Evolutionary conservation across 1,139 yeast species (phyloP).

Genomic region (Hansenula lynferdii): DNA sequence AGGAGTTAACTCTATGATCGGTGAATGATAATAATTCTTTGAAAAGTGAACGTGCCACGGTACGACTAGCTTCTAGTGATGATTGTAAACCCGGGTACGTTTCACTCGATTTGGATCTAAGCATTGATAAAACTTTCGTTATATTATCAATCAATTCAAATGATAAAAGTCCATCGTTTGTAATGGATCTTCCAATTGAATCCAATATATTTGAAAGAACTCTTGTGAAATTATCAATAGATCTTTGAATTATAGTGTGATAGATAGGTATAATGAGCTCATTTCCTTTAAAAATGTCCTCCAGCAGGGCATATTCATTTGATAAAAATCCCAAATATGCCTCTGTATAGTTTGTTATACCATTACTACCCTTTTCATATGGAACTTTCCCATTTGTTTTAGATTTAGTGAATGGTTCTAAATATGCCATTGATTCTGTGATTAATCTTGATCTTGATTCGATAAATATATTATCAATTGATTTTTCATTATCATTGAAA

Average conservation of each 20-base stretch:
- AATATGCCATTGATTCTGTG: conserved; percentile 34
- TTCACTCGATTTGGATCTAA: conserved; percentile 20
- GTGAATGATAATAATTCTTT: conserved; percentile 52
- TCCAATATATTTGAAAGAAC: conserved; percentile 30
- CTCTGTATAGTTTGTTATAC: conserved; percentile 50
- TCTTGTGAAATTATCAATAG: conserved; percentile 30
- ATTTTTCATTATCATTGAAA: conserved; percentile 35
- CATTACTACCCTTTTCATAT: conserved; percentile 59
- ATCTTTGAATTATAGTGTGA: conserved; percentile 33
- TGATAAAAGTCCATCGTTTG: conserved; percentile 36
- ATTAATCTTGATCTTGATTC: conserved; percentile 44
- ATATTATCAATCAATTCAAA: conserved; percentile 41
- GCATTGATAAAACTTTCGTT: conserved; percentile 23
- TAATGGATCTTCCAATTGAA: conserved; percentile 30
- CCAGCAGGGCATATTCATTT: conserved; percentile 42
- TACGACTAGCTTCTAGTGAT: conserved; percentile 21
- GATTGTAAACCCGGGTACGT: conserved; percentile 10
- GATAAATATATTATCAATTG: conserved; percentile 38
- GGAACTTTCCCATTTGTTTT: conserved; percentile 38
- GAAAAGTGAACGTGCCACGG: conserved; percentile 41
- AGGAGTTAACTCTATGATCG: conserved; percentile 42
- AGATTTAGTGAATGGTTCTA: conserved; percentile 44
- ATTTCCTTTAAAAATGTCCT: conserved; percentile 32
- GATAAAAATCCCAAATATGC: conserved; percentile 46
- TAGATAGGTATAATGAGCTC: conserved; percentile 35